phyloP scores from a whole-genome alignment of 176 grass and related monocot genomes.

The Carex myosuroides region DNA sequence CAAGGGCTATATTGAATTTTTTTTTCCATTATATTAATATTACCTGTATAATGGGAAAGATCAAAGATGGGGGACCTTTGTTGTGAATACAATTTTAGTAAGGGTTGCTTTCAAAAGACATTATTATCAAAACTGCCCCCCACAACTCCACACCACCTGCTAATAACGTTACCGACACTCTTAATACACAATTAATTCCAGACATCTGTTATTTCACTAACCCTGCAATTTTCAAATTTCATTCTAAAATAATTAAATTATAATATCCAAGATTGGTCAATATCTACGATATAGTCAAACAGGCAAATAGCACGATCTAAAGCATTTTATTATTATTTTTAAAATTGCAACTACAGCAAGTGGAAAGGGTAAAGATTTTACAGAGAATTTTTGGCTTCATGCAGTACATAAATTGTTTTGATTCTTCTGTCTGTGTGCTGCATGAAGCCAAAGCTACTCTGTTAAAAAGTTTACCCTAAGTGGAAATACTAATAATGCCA shows the following conservation, averaged over 20 bases:
- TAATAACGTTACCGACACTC: conserved; percentile 20
- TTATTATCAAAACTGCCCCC: not conserved
- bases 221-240: not conserved
- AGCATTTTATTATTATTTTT: not conserved
- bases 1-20: not conserved
- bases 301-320: not conserved
- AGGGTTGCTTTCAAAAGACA: conserved; percentile 4
- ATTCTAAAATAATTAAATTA: not conserved
- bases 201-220: not conserved
- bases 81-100: conserved; percentile 13
- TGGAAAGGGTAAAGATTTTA: no score
- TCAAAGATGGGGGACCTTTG: not conserved
- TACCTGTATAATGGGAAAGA: not conserved
- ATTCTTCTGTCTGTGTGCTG: no score
- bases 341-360: not conserved
- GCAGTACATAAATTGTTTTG: no score
- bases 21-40: not conserved
- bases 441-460: no score
- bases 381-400: no score
- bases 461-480: no score
- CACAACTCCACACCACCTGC: not conserved
- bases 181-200: conserved; percentile 2
- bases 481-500: not conserved
- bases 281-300: not conserved
- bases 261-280: not conserved